These are phyloP conservation scores for Penicillium digitatum DNA, from an alignment of 2,329 filamentous ascomycete species.

Conservation along the genomic window DNA sequence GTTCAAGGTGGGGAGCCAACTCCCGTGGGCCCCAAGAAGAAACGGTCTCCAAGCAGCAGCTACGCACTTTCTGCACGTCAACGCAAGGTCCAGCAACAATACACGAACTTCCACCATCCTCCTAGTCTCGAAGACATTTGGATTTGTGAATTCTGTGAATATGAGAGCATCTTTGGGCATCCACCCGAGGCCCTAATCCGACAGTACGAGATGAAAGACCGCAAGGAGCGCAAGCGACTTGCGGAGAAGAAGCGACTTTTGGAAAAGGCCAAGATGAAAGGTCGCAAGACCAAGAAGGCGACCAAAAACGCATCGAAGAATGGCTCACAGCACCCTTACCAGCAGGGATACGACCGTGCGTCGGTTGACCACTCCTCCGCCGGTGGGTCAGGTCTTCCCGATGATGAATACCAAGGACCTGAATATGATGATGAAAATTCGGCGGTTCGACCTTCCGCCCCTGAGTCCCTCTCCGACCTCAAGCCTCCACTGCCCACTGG, in stretches of 20 bases:
- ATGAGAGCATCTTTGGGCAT: conserved; percentile 88
- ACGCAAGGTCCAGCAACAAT: conserved; percentile 71
- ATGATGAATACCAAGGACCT: conserved; percentile 49
- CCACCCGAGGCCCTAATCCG: conserved; percentile 80
- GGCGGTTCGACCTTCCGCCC: conserved; percentile 34
- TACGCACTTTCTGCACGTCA: conserved; percentile 71
- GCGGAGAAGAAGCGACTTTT: conserved; percentile 80
- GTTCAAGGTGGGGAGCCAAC: conserved; percentile 43
- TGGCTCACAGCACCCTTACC: conserved; percentile 33
- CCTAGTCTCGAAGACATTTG: conserved; percentile 71
- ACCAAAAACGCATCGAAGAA: conserved; percentile 61
- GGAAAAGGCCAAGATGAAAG: conserved; percentile 93
- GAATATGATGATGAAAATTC: conserved; percentile 51
- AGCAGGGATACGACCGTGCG: conserved; percentile 42
- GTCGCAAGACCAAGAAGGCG: conserved; percentile 80
- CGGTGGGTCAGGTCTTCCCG: conserved; percentile 42
- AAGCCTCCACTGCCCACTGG: conserved; percentile 61
- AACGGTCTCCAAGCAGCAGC: conserved; percentile 64
- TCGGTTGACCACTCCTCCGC: conserved; percentile 39
- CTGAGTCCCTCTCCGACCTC: conserved; percentile 56
- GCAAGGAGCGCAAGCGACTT: conserved; percentile 73
- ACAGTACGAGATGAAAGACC: conserved; percentile 91
- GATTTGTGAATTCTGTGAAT: conserved; percentile 98
- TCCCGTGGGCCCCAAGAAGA: conserved; percentile 59
- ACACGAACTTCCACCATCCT: conserved; percentile 70